Evolutionary conservation across 2,329 filamentous ascomycete species (phyloP).

Genomic region (Paecilomyces dactylethromorphus): DNA sequence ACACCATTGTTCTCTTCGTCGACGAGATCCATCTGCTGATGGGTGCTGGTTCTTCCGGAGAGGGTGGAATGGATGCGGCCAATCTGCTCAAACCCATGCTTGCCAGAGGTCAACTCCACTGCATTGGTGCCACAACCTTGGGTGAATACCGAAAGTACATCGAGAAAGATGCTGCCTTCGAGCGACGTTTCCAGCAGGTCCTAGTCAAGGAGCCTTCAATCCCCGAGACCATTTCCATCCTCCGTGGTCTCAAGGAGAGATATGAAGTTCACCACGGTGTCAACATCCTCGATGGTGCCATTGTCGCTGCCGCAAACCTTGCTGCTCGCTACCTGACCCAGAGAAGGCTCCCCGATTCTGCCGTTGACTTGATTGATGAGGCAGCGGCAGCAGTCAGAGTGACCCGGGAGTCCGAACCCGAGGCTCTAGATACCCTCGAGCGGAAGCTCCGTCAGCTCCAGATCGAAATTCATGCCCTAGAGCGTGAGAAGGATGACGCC

Average conservation of each 20-base stretch:
- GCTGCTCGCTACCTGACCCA: conserved; percentile 90
- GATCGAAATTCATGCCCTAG: conserved; percentile 93
- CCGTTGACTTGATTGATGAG: conserved; percentile 93
- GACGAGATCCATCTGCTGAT: conserved; percentile 98
- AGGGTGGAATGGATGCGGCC: conserved; percentile 97
- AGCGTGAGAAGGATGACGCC: conserved; percentile 89
- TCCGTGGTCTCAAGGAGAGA: conserved; percentile 95
- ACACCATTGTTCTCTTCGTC: conserved; percentile 96
- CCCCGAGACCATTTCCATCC: conserved; percentile 87
- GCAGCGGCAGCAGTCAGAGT: conserved; percentile 95
- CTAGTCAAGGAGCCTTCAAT: conserved; percentile 90
- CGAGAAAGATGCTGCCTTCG: conserved; percentile 96
- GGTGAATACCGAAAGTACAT: conserved; percentile 98
- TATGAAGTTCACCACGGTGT: conserved; percentile 99
- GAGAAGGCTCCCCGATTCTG: conserved; percentile 86
- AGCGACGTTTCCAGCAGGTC: conserved; percentile 97
- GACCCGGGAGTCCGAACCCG: conserved; percentile 90
- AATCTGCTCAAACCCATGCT: conserved; percentile 98
- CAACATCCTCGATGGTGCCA: conserved; percentile 87
- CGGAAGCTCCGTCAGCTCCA: conserved; percentile 82
- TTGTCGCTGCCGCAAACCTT: conserved; percentile 84
- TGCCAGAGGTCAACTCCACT: conserved; percentile 91
- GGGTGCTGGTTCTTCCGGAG: conserved; percentile 89
- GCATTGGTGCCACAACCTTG: conserved; percentile 93
- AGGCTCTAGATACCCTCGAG: conserved; percentile 91